Evolutionary conservation across 768 basidiomycete genomes (phyloP).

Genomic region (Cystofilobasidium ferigula): DNA sequence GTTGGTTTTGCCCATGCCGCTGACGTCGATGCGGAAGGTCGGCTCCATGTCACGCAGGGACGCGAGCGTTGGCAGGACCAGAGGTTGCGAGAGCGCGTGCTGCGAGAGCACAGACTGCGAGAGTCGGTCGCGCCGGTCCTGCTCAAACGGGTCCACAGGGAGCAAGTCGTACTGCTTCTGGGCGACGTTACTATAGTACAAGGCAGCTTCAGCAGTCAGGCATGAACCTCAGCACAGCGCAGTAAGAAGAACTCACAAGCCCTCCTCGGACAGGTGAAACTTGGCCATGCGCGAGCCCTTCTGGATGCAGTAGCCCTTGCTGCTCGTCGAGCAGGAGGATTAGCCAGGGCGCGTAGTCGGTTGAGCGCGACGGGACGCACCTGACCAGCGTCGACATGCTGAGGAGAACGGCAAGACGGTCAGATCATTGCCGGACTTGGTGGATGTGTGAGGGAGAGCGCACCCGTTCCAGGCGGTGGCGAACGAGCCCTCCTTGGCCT

Average conservation of each 20-base stretch:
- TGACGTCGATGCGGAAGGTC: background rate
- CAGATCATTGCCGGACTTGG: background rate
- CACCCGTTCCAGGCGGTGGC: constrained; percentile 24
- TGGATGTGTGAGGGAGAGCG: background rate
- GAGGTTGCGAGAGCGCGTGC: background rate
- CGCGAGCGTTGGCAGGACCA: background rate
- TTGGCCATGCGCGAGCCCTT: constrained; percentile 3
- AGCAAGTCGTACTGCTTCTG: background rate
- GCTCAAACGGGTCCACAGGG: constrained; percentile 13
- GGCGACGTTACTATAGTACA: constrained; percentile 4
- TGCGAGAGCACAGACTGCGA: background rate
- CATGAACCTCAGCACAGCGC: background rate
- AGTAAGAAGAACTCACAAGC: background rate
- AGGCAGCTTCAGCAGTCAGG: background rate
- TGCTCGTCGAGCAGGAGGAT: background rate
- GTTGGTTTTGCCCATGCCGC: background rate
- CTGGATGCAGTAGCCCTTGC: constrained; percentile 8
- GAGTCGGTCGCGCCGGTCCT: background rate
- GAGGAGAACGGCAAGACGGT: background rate
- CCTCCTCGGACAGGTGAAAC: constrained; percentile 10
- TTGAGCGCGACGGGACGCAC: too few relatives aligned
- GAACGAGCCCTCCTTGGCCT: background rate
- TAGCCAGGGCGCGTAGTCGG: background rate
- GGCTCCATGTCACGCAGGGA: background rate
- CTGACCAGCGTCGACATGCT: constrained; percentile 15